A percentile compares a stretch with the other conserved stretches of the same genome.
Conservation (phyloP, 495 filamentous ascomycete genomes). For the Penicillium paradoxum region DNA sequence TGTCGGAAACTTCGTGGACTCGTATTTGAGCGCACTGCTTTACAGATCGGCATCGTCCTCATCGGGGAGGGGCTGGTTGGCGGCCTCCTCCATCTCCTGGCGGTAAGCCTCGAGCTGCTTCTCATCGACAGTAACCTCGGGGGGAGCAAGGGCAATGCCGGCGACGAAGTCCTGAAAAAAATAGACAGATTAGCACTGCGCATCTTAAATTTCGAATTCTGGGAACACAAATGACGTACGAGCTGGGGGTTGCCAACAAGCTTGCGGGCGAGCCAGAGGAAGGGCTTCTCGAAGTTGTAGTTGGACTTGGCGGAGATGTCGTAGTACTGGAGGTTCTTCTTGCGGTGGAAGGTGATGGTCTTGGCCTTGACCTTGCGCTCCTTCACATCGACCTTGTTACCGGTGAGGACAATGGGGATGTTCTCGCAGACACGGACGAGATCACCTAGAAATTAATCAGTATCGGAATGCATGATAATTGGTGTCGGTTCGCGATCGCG, state of each 20-base stretch:
- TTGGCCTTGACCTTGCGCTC: constrained; percentile 99
- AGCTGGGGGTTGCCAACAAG: constrained; percentile 88
- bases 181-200: constrained; percentile 12
- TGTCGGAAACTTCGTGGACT: constrained; percentile 14
- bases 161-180: constrained; percentile 91
- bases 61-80: constrained; percentile 81
- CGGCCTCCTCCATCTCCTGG: constrained; percentile 82
- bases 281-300: constrained; percentile 99
- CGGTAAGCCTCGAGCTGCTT: constrained; percentile 74
- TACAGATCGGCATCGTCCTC: constrained; percentile 86
- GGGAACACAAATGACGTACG: constrained; percentile 48
- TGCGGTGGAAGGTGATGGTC: constrained; percentile 99
- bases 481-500: neutral
- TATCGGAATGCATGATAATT: neutral
- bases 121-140: constrained; percentile 82
- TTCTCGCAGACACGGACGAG: constrained; percentile 99
- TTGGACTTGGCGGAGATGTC: constrained; percentile 99
- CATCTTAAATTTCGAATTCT: neutral
- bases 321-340: constrained; percentile 99
- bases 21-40: constrained; percentile 16
- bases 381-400: constrained; percentile 99
- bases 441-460: constrained; percentile 61
- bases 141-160: constrained; percentile 87
- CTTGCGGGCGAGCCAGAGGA: constrained; percentile 99
- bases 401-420: constrained; percentile 95